A percentile compares a stretch with the other conserved stretches of the same genome.
phyloP scores from a whole-genome alignment of 192 early-diverging fungal species.

The Entrophospora sp. region DNA sequence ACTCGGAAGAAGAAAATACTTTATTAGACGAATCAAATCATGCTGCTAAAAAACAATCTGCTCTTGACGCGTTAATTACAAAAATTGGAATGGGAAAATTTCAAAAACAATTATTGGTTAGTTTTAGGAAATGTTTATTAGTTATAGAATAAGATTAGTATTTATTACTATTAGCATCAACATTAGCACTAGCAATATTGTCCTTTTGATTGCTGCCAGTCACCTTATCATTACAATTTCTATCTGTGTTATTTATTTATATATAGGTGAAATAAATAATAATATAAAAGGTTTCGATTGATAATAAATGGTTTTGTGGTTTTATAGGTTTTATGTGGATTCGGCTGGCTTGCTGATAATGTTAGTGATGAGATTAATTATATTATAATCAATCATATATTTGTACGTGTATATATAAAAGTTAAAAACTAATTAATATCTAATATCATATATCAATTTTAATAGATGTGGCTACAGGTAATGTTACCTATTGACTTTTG shows the following conservation, averaged over 20 bases:
- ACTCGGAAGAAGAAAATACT: not conserved
- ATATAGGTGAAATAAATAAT: not conserved
- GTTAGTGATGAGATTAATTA: conserved; percentile 40
- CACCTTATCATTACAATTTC: too few species aligned
- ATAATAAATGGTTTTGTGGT: not conserved
- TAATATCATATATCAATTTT: not conserved
- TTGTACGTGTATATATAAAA: not conserved
- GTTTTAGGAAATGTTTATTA: not conserved
- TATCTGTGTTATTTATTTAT: not conserved
- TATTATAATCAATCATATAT: not conserved
- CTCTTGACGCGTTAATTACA: conserved; percentile 51
- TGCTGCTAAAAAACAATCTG: not conserved
- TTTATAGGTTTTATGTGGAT: conserved; percentile 55
- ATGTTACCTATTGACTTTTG: not conserved
- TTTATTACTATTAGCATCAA: too few species aligned
- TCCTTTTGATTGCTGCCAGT: too few species aligned
- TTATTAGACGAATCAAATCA: not conserved
- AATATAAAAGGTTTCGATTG: not conserved
- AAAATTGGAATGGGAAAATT: conserved; percentile 67
- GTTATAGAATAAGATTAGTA: too few species aligned
- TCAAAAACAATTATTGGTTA: conserved; percentile 53
- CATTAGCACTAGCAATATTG: too few species aligned
- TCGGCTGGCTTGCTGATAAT: conserved; percentile 86
- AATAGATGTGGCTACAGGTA: conserved; percentile 56
- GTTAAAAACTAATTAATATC: not conserved